Conservation (phyloP, 2,329 filamentous ascomycete species). For the Diaporthe citriasiana region DNA sequence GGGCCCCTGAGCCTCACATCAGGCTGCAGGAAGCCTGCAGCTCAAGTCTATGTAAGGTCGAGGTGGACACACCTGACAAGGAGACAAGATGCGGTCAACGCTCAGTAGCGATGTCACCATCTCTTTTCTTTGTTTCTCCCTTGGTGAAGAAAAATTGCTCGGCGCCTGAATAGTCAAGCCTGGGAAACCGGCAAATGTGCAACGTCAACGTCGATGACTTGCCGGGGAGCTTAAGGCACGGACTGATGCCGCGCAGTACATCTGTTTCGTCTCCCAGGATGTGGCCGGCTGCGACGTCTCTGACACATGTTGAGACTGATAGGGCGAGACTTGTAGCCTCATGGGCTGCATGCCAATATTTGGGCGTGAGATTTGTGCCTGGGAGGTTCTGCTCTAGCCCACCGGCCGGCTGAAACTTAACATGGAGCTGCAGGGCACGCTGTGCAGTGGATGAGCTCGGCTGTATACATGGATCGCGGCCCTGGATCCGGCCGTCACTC, state of each 20-base stretch:
- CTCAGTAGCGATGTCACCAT: not conserved
- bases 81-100: not conserved
- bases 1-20: slow-evolving; percentile 32
- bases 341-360: not conserved
- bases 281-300: slow-evolving; percentile 29
- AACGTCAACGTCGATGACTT: not conserved
- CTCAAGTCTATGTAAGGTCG: not conserved
- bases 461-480: slow-evolving; percentile 14
- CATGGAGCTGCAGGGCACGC: not conserved
- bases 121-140: slow-evolving; percentile 17
- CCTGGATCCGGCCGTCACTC: slow-evolving; percentile 18
- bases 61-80: not conserved
- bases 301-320: slow-evolving; percentile 26
- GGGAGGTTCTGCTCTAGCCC: slow-evolving; percentile 18
- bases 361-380: not conserved
- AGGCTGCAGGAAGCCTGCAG: slow-evolving; percentile 36
- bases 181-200: slow-evolving; percentile 20
- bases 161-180: slow-evolving; percentile 1
- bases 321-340: slow-evolving; percentile 18
- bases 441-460: not conserved
- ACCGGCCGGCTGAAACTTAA: slow-evolving; percentile 29
- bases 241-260: slow-evolving; percentile 23
- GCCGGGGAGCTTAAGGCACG: slow-evolving; percentile 34
- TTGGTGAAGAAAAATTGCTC: not conserved
- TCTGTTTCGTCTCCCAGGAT: slow-evolving; percentile 40